These are phyloP conservation scores for Cyphellophora attinorum DNA, from an alignment of 2,329 filamentous ascomycete genomes.

Conservation along the genomic window DNA sequence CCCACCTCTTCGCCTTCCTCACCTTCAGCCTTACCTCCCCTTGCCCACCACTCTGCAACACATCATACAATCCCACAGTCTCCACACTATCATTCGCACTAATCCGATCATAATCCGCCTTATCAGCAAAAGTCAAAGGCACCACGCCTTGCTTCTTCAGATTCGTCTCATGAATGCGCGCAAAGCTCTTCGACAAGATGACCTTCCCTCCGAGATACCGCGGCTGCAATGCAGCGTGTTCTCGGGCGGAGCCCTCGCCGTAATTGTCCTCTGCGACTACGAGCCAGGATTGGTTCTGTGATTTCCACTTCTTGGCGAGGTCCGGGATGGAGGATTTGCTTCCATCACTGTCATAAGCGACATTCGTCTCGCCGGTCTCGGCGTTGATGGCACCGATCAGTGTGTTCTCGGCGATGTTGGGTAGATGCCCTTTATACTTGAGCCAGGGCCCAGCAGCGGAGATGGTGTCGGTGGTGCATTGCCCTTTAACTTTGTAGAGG, in stretches of 20 bases:
- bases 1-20: constrained; percentile 52
- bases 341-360: constrained; percentile 78
- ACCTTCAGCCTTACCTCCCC: constrained; percentile 65
- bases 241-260: constrained; percentile 78
- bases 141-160: constrained; percentile 97
- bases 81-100: constrained; percentile 72
- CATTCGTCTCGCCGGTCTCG: constrained; percentile 85
- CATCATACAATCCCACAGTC: constrained; percentile 75
- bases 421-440: constrained; percentile 97
- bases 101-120: constrained; percentile 78
- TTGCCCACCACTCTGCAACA: constrained; percentile 66
- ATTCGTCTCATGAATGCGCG: constrained; percentile 90
- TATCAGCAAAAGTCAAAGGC: constrained; percentile 80
- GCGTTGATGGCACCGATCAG: constrained; percentile 91
- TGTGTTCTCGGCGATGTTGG: constrained; percentile 96
- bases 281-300: constrained; percentile 68
- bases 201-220: constrained; percentile 80
- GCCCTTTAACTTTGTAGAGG: constrained; percentile 91
- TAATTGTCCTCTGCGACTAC: constrained; percentile 98
- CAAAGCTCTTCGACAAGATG: constrained; percentile 79
- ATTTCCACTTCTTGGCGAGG: constrained; percentile 75
- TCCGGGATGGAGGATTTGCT: constrained; percentile 71
- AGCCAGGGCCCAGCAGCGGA: constrained; percentile 94
- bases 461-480: constrained; percentile 98
- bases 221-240: constrained; percentile 83